Conservation (phyloP, 2,329 filamentous ascomycete genomes). For the Pseudogymnoascus sp. region DNA sequence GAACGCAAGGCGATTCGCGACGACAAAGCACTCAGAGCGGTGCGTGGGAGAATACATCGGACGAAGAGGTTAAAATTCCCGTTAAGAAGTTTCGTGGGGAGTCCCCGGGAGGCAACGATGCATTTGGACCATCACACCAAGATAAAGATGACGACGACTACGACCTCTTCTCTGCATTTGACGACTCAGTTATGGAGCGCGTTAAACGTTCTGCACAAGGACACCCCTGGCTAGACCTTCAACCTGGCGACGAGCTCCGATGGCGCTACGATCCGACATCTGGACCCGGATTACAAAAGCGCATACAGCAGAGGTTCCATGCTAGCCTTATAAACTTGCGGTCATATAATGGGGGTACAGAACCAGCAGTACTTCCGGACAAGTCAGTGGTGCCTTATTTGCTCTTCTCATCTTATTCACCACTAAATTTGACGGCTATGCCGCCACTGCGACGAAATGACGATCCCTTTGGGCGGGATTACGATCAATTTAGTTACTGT, state of each 20-base stretch:
- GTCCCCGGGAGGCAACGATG: neutral
- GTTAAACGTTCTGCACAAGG: neutral
- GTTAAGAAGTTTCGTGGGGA: constrained; percentile 14
- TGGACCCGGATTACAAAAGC: neutral
- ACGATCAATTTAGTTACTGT: constrained; percentile 21
- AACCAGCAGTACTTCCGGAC: constrained; percentile 11
- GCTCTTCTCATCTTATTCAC: constrained; percentile 28
- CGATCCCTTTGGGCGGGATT: neutral
- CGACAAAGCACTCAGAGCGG: neutral
- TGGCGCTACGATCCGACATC: neutral
- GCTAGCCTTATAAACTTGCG: neutral
- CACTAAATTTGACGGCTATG: constrained; percentile 19
- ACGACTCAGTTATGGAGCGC: neutral
- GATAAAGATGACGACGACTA: constrained; percentile 2
- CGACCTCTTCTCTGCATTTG: constrained; percentile 1
- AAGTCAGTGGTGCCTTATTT: constrained; percentile 28
- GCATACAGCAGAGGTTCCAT: neutral
- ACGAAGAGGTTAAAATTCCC: constrained; percentile 15
- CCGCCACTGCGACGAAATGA: neutral
- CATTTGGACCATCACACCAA: neutral
- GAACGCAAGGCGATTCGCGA: neutral
- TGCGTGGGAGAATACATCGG: neutral
- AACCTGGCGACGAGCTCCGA: neutral
- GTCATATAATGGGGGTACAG: neutral
- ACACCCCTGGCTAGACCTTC: neutral